A percentile compares a stretch with the other conserved stretches of the same genome.
These are phyloP conservation scores for Ganoderma meredithae DNA, from an alignment of 1,284 basidiomycete species.

Conservation along the genomic window DNA sequence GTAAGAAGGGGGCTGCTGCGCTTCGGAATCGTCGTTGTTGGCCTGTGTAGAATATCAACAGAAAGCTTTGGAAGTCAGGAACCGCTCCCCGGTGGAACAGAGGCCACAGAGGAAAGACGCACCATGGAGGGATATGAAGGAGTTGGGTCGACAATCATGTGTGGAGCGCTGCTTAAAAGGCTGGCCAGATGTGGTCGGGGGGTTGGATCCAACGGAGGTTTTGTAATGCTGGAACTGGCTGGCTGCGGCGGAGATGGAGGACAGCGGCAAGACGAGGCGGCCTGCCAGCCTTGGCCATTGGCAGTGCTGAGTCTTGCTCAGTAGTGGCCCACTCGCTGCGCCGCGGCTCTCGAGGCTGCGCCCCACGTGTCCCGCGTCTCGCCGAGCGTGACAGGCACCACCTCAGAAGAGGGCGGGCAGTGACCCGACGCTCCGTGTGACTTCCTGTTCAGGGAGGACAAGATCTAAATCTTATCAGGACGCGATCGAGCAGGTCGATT, in stretches of 20 bases:
- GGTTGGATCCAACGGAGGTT: constrained; percentile 9
- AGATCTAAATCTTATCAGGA: constrained; percentile 11
- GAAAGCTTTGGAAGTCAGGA: not conserved
- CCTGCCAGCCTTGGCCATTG: not conserved
- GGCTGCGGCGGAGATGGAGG: constrained; percentile 19
- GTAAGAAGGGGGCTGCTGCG: constrained; percentile 35
- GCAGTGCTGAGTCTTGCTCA: not conserved
- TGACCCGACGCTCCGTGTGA: not conserved
- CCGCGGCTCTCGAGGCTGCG: not conserved
- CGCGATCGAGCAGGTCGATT: constrained; percentile 11
- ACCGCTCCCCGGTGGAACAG: not conserved
- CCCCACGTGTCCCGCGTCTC: constrained; percentile 1
- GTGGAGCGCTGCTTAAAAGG: constrained; percentile 24
- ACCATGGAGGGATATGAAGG: constrained; percentile 37
- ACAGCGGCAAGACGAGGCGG: not conserved
- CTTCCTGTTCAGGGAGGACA: not conserved
- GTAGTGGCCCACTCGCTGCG: not conserved
- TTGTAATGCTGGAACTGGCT: constrained; percentile 21
- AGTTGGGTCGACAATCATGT: constrained; percentile 34
- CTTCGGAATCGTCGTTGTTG: constrained; percentile 23
- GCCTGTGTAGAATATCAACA: constrained; percentile 9
- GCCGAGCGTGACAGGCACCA: not conserved
- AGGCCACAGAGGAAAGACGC: constrained; percentile 12
- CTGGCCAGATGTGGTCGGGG: constrained; percentile 3
- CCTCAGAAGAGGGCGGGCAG: no score